Evolutionary conservation across 192 early-diverging fungal species (phyloP), one percentile per base, ranked within the genome.

Genomic region (Podila verticillata): DNA sequence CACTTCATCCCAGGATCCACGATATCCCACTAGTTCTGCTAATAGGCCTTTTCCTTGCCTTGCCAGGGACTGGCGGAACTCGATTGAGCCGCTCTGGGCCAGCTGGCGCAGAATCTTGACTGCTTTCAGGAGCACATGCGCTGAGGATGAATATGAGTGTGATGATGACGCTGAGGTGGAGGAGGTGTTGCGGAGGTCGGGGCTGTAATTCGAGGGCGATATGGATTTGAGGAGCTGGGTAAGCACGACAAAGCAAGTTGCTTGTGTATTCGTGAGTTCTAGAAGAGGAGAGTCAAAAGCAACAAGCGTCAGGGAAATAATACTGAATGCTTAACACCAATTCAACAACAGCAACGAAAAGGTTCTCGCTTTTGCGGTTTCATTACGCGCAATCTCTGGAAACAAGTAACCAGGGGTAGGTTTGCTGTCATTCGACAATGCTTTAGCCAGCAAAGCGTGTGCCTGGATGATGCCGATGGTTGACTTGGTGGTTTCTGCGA

Each of bases 351-450:
- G 6, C 51, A n/a, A 26, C 7, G 6, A 54, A 24, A 54, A 3
- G 10, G 15, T 22, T 57, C 12, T 51, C 20, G 24, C 15, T 56
- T 65, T 56, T 31, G 47, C 24, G 44, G 17, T 54, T 66, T 24
- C 4, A 10, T 57, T 72, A 80, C 77, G 69, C 22, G 77, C 54
- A 64, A 72, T 72, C 61, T 80, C 70, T 10, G 70, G 70, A 28
- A 80, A 80, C 47, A 80, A 61, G 70, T 80, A 80, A n/a, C 77
- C 77, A 3, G 77, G 77, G 0, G 77, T 80, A n/a, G 77, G 77
- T 17, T 80, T 80, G 2, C 69, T 10, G 61, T 80, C 77, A 64
- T 80, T 80, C 1, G 70, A 58, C 26, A 80, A 32, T 22, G 77
- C 77, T 54, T 80, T 80, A n/a, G 70, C 54, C 32, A 80, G 39